These are phyloP conservation scores for Alternaria triticina DNA, from an alignment of 2,329 filamentous ascomycete genomes.

Conservation along the genomic window DNA sequence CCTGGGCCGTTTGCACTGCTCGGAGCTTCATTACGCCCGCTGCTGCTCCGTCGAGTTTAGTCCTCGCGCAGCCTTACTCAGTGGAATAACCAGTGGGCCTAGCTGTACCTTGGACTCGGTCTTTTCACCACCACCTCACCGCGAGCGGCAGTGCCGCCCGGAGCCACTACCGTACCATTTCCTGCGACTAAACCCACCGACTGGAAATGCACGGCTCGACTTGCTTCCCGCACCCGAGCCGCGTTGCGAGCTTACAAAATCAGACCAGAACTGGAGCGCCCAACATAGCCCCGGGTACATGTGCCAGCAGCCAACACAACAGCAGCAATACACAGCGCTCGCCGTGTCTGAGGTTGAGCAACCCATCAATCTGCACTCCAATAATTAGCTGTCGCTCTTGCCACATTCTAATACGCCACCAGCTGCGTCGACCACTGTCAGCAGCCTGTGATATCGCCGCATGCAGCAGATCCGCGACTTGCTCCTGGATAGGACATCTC, in stretches of 20 bases:
- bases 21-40: constrained; percentile 8
- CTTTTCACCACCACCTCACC: neutral
- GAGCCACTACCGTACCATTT: constrained; percentile 4
- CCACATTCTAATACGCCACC: constrained; percentile 14
- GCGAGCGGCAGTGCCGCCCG: constrained; percentile 19
- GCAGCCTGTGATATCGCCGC: constrained; percentile 1
- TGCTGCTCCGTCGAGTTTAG: neutral
- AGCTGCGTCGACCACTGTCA: neutral
- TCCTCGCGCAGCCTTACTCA: neutral
- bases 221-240: constrained; percentile 25
- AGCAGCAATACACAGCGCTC: constrained; percentile 18
- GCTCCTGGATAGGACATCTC: constrained; percentile 20
- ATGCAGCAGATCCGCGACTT: constrained; percentile 1
- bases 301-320: constrained; percentile 25
- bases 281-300: constrained; percentile 8
- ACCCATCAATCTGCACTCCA: constrained; percentile 24
- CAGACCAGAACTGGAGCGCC: constrained; percentile 11
- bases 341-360: constrained; percentile 18
- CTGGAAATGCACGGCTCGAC: constrained; percentile 19
- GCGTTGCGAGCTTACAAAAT: constrained; percentile 14
- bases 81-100: neutral
- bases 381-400: constrained; percentile 18
- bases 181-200: neutral
- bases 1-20: neutral
- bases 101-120: neutral